Evolutionary conservation across 352 stramenopile species (phyloP).

Genomic region (Pythium plurisporium): DNA sequence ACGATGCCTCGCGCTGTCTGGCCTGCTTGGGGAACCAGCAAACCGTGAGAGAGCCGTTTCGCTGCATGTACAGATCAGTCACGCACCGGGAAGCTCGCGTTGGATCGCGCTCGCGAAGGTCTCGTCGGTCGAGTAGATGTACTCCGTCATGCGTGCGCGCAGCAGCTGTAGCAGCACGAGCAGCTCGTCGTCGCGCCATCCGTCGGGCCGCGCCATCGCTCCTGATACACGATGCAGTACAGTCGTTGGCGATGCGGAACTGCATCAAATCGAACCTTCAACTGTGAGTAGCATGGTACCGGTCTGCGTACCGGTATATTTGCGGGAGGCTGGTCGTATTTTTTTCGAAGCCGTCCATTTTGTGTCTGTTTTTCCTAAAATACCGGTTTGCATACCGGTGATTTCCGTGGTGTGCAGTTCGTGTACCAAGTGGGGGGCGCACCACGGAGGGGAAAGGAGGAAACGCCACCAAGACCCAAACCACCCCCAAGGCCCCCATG

Average conservation of each 20-base stretch:
- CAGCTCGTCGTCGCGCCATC: conserved; percentile 54
- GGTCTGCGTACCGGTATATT: conserved; percentile 6
- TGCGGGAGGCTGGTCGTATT: neutral
- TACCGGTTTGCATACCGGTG: conserved; percentile 1
- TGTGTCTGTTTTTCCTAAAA: neutral
- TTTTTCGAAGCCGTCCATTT: neutral
- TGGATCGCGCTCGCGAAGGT: conserved; percentile 40
- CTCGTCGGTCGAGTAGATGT: conserved; percentile 51
- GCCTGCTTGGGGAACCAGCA: neutral
- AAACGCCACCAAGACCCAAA: neutral
- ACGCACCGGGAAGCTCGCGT: conserved; percentile 12
- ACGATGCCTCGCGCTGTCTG: neutral
- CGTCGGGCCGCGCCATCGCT: conserved; percentile 16
- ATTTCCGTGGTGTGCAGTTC: conserved; percentile 10
- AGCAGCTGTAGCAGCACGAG: conserved; percentile 46
- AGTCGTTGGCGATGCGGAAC: too few species aligned
- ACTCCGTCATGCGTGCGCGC: conserved; percentile 45
- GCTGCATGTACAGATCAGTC: too few species aligned
- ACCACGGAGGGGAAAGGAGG: neutral
- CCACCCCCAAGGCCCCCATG: conserved; percentile 12
- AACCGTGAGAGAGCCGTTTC: too few species aligned
- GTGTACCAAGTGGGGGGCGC: conserved; percentile 1
- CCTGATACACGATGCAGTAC: too few species aligned
- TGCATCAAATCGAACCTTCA: conserved; percentile 18
- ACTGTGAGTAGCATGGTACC: conserved; percentile 22